Percentiles rank a stretch among this genome's conserved stretches.
Conservation (phyloP, 257 asterid species). For the Solanum gracilifrons region DNA sequence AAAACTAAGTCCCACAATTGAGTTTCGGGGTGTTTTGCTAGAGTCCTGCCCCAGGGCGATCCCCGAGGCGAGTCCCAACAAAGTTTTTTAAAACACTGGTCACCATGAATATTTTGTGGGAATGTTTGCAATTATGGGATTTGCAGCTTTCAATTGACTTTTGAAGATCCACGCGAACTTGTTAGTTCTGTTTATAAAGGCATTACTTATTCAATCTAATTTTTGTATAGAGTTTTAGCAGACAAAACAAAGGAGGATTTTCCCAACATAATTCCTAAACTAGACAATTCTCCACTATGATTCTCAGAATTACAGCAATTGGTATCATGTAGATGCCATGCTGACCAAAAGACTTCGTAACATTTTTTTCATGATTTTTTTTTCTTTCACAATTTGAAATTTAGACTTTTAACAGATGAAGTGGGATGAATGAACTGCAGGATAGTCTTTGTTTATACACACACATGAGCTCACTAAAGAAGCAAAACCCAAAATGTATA, state of each 20-base stretch:
- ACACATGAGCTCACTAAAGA: background rate
- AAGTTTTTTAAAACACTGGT: background rate
- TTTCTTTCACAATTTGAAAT: background rate
- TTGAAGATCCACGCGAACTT: background rate
- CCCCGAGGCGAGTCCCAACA: no score
- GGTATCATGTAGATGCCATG: background rate
- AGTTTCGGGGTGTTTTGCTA: no score
- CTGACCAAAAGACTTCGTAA: background rate
- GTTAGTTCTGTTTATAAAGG: background rate
- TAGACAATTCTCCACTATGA: background rate
- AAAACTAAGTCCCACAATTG: no score
- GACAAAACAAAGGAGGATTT: background rate
- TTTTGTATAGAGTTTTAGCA: background rate
- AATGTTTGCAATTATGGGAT: background rate
- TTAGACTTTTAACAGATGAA: background rate
- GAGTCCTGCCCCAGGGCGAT: no score
- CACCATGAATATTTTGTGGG: background rate
- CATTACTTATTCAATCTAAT: background rate
- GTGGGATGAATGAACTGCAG: background rate
- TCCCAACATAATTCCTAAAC: background rate
- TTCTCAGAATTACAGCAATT: background rate
- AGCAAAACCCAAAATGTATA: background rate
- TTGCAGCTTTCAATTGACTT: background rate
- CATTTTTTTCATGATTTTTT: background rate
- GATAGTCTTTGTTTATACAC: background rate